These are phyloP conservation scores for Protomyces gravidus DNA, from an alignment of 1,139 yeast genomes.

Conservation along the genomic window DNA sequence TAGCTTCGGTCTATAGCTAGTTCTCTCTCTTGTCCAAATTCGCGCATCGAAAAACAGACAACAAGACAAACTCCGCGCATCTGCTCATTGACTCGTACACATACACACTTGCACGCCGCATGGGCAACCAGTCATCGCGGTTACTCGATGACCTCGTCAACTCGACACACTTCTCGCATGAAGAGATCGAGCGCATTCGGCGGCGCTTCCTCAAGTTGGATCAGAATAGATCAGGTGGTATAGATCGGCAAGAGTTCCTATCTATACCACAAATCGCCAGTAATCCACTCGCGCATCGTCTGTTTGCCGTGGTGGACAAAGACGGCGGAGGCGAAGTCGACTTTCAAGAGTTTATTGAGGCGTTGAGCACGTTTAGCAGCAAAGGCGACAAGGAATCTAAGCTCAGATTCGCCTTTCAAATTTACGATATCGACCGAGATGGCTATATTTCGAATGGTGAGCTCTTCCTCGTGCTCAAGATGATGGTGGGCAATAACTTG, in stretches of 20 bases:
- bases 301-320: slow-evolving; percentile 90
- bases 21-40: too few species aligned
- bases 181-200: slow-evolving; percentile 84
- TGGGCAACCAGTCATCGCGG: slow-evolving; percentile 29
- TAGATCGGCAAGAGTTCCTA: slow-evolving; percentile 83
- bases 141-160: slow-evolving; percentile 26
- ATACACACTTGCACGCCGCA: too few species aligned
- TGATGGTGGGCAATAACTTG: slow-evolving; percentile 94
- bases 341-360: slow-evolving; percentile 89
- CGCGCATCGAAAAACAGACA: too few species aligned
- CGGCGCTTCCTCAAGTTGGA: slow-evolving; percentile 94
- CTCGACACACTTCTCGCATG: slow-evolving; percentile 52
- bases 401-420: slow-evolving; percentile 81
- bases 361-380: slow-evolving; percentile 87
- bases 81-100: too few species aligned
- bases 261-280: slow-evolving; percentile 88
- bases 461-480: slow-evolving; percentile 74
- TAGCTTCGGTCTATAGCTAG: not conserved
- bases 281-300: slow-evolving; percentile 82
- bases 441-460: slow-evolving; percentile 96
- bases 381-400: slow-evolving; percentile 80
- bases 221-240: slow-evolving; percentile 85
- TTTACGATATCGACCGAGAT: slow-evolving; percentile 93
- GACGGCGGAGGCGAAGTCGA: slow-evolving; percentile 91
- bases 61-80: too few species aligned